Conservation (phyloP, 345 rosid species). For the Syzygium grande region DNA sequence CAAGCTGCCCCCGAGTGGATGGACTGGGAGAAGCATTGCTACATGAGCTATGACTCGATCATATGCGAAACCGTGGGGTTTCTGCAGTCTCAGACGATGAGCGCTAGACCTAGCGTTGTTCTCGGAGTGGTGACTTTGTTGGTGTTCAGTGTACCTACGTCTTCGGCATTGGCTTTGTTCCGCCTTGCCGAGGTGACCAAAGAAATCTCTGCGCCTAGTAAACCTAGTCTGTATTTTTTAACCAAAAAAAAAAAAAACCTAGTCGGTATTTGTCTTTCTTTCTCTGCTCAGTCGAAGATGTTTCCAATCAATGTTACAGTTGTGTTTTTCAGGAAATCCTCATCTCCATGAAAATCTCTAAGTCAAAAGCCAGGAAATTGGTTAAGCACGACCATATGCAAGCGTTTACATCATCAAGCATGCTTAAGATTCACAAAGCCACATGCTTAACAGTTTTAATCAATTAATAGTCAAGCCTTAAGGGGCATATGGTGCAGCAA, state of each 20-base stretch:
- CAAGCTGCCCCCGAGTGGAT: slow-evolving; percentile 28
- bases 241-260: not conserved
- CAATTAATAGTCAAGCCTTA: not conserved
- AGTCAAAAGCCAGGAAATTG: no score
- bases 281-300: not conserved
- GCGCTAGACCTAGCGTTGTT: slow-evolving; percentile 33
- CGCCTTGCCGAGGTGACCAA: not conserved
- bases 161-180: slow-evolving; percentile 1
- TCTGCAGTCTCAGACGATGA: slow-evolving; percentile 32
- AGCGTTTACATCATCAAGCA: not conserved
- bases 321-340: not conserved
- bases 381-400: no score
- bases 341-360: not conserved
- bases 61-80: slow-evolving; percentile 22
- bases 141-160: slow-evolving; percentile 6
- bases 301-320: not conserved
- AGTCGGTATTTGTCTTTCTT: no score
- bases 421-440: not conserved
- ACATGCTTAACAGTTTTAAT: not conserved
- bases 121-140: slow-evolving; percentile 15
- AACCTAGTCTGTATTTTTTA: not conserved
- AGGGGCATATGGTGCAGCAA: not conserved
- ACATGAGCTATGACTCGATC: slow-evolving; percentile 8
- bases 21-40: slow-evolving; percentile 41
- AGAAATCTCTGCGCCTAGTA: not conserved